phyloP scores from a whole-genome alignment of 306 rosid genomes.

The Medicago lupulina region DNA sequence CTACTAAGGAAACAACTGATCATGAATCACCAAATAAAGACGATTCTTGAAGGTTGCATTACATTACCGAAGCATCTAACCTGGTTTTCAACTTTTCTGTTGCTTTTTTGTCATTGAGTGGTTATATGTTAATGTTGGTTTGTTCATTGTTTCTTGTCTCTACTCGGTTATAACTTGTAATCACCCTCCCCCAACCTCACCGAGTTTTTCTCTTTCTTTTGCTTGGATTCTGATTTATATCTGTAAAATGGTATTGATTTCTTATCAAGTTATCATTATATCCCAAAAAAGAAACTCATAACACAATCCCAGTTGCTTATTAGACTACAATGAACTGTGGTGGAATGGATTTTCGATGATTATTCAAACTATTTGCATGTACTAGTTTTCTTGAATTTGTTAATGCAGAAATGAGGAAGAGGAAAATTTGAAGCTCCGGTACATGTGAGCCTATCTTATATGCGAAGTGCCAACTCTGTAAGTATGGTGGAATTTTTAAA shows the following conservation, averaged over 20 bases:
- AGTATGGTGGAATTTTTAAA: too few species aligned
- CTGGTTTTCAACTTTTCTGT: slow-evolving; percentile 27
- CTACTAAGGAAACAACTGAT: slow-evolving; percentile 63
- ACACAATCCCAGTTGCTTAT: slow-evolving; percentile 13
- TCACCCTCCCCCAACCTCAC: not conserved
- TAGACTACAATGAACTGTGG: slow-evolving; percentile 15
- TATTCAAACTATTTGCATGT: slow-evolving; percentile 2
- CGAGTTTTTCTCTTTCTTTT: not conserved
- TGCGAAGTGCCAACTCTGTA: too few species aligned
- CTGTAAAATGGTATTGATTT: slow-evolving; percentile 30
- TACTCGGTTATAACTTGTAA: slow-evolving; percentile 32
- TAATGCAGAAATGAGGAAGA: too few species aligned
- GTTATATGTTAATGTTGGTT: not conserved
- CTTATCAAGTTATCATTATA: slow-evolving; percentile 34
- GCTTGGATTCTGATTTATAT: slow-evolving; percentile 22
- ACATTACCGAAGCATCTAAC: slow-evolving; percentile 12
- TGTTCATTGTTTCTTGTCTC: slow-evolving; percentile 20
- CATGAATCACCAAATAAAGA: slow-evolving; percentile 59
- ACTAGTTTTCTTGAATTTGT: slow-evolving; percentile 32
- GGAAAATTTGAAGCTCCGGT: not conserved
- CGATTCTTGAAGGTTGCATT: slow-evolving; percentile 34
- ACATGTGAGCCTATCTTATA: too few species aligned
- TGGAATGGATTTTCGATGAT: slow-evolving; percentile 20
- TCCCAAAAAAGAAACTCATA: not conserved
- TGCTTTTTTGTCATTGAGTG: not conserved